phyloP scores from a whole-genome alignment of 2,329 filamentous ascomycete species.

The Stemphylium lycopersici region DNA sequence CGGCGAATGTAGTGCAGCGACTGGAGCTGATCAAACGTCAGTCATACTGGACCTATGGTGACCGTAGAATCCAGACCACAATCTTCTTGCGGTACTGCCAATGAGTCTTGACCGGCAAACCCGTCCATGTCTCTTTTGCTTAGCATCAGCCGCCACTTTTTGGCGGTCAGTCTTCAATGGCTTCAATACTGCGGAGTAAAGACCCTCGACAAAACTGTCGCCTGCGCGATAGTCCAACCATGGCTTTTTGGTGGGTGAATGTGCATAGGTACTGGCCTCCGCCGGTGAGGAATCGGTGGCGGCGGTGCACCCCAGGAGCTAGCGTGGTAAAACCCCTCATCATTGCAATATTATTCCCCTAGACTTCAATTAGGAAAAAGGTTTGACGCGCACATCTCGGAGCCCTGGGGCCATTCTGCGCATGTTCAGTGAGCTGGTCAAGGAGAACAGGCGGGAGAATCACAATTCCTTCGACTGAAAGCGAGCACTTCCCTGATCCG shows the following conservation, averaged over 20 bases:
- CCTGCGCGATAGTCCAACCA: neutral
- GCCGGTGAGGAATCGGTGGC: neutral
- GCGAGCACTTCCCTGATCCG: neutral
- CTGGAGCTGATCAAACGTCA: too few species aligned
- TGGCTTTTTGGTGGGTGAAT: neutral
- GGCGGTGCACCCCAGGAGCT: neutral
- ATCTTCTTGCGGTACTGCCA: neutral
- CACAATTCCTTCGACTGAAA: neutral
- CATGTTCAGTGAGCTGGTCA: neutral
- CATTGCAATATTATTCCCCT: neutral
- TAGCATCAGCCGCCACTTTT: neutral
- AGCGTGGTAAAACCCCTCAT: neutral
- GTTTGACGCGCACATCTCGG: neutral
- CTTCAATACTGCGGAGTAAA: neutral
- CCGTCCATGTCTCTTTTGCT: neutral
- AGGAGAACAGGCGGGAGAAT: neutral
- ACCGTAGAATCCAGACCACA: too few species aligned
- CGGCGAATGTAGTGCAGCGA: too few species aligned
- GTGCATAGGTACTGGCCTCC: neutral
- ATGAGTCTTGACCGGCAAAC: neutral
- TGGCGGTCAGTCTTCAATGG: neutral
- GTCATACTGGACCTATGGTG: too few species aligned
- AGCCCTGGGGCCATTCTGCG: neutral
- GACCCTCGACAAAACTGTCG: neutral
- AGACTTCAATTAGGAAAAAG: too few species aligned